Base-by-base conservation (phyloP, 163 green algal genomes). In the Chloromonas sp. region DNA sequence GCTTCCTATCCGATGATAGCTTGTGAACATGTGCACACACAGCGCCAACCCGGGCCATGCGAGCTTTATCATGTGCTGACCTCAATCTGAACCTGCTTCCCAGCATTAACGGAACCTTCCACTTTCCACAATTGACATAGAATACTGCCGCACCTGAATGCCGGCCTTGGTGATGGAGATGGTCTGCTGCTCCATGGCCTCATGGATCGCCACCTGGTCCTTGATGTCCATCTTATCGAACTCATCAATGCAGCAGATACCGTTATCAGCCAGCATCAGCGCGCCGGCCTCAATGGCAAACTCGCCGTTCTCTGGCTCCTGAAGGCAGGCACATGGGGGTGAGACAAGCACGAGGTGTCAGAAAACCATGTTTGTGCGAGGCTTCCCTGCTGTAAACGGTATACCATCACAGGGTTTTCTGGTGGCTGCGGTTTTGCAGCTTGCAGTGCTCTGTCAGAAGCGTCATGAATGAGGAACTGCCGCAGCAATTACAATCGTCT, bases 221-320 rank as follows among this genome's bases (percentile, higher is more conserved):
- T 97, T 98, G 1, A 96, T 87, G 83, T 99, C 97, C 97, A 99
- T 99, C 92, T 99, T 99, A 91, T 99, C 97, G 90, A 99, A 99
- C 87, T 99, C 97, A 87, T 99, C 97, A 85, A 99, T 99, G 93
- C 97, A 99, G 94, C 96, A 99, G 89, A 99, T 98, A 86, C 97
- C 97, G 87, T 99, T 99, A 91, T 99, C 96, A 5, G 97, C 96
- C 83, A 99, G 95, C 97, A 99, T 99, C 15, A 99, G 93, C 3
- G 97, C 97, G 14, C 97, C 97, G 14, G 97, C 97, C 91, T 99
- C 97, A 87, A 99, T 99, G 60, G 94, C 97, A 87, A 98, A 99
- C 90, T 99, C 97, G 78, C 93, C 93, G 81, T 92, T 98, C 87
- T 99, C 97, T 2, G 93, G 87, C 83, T 99, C 97, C 90, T 95